Percentiles rank a stretch among this genome's conserved stretches.
These are phyloP conservation scores for Trichoderma koningiopsis DNA, from an alignment of 2,329 filamentous ascomycete species.

Conservation along the genomic window DNA sequence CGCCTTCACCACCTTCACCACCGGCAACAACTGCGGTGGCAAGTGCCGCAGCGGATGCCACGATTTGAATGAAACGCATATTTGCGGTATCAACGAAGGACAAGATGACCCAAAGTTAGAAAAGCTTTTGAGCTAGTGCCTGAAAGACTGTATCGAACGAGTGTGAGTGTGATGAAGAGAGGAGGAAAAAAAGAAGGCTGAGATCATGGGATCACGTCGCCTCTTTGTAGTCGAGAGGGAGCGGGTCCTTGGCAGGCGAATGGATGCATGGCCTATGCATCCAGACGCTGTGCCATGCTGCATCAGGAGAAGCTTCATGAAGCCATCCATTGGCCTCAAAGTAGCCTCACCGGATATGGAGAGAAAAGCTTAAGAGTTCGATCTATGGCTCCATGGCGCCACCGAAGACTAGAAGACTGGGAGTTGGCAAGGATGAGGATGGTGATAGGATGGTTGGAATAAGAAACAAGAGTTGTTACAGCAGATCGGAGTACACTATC, in stretches of 20 bases:
- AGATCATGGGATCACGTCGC: conserved; percentile 23
- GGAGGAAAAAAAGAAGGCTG: not conserved
- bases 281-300: not conserved
- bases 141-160: conserved; percentile 4
- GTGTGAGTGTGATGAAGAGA: conserved; percentile 5
- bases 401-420: not conserved
- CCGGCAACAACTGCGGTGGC: conserved; percentile 33
- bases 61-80: conserved; percentile 42
- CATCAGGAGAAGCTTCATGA: conserved; percentile 11
- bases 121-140: conserved; percentile 8
- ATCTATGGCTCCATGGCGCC: not conserved
- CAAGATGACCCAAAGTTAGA: conserved; percentile 12
- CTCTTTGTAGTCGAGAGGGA: conserved; percentile 28
- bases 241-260: conserved; percentile 8
- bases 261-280: conserved; percentile 16
- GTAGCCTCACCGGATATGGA: conserved; percentile 17
- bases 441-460: not conserved
- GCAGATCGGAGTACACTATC: not conserved
- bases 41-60: conserved; percentile 40
- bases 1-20: conserved; percentile 27
- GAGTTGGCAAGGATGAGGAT: not conserved
- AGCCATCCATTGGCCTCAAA: not conserved
- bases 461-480: not conserved
- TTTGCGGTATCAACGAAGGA: conserved; percentile 30
- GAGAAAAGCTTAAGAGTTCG: conserved; percentile 1